Evolutionary conservation across 768 basidiomycete species (phyloP), one percentile per base, ranked within the genome.

Genomic region (Daedalea quercina): DNA sequence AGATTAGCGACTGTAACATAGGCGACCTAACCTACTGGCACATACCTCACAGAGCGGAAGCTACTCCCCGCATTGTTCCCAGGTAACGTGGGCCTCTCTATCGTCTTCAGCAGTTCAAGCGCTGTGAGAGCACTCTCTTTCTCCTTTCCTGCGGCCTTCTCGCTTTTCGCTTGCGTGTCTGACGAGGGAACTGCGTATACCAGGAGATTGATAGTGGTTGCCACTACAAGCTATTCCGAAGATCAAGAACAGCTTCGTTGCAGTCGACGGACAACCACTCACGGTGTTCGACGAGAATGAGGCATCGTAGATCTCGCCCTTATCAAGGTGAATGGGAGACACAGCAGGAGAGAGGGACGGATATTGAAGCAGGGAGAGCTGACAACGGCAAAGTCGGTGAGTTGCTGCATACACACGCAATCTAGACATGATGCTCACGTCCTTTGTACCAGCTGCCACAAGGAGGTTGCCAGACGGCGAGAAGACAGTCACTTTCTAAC

Each of bases 401-500:
- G 31, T 26, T 22, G 15, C 28, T 31, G 28, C 3, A 28, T 25
- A 28, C 6, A 6, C 12, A 33, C 13, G 42, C 28, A 41, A 22
- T 17, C 13, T 4, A 24, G 28, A 31, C 28, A 31, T 19, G 2
- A 12, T 37, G 60, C 76, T 57, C 62, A 93, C 90, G 63, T 84
- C 78, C 60, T 81, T 81, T 55, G 78, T 77, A 3, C 92, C 91
- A 22, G 84, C 90, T 33, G 84, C 79, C 3, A 82, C 86, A 4
- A 95, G 65, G 37, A 86, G 66, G 23, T 69, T 73, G 22, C 78
- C 76, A 59, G 85, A 76, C 6, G 84, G 83, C 37, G 93, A 93
- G 51, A 97, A 71, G 1, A 81, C 77, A 1, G 93, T 94, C 22
- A 94, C 85, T 83, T 90, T 94, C 94, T 96, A 65, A 50, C n/a